phyloP scores from a whole-genome alignment of 495 filamentous ascomycete genomes.

The Parmelia sp. region DNA sequence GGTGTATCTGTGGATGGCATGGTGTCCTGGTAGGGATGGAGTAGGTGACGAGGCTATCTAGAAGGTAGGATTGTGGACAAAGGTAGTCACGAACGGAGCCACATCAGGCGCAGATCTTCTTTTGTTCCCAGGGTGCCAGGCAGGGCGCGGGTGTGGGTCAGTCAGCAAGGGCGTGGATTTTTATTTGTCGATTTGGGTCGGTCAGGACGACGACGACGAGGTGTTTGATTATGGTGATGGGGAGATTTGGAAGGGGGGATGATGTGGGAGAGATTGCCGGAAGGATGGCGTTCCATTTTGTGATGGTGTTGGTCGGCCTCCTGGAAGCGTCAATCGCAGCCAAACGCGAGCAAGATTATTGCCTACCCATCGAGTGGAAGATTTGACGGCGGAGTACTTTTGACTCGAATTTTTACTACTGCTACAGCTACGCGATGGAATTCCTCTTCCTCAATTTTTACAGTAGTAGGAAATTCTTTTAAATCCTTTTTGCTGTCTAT shows the following conservation, averaged over 20 bases:
- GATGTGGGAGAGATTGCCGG: conserved; percentile 18
- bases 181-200: conserved; percentile 4
- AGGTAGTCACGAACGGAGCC: conserved; percentile 12
- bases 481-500: not conserved
- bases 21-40: not conserved
- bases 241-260: conserved; percentile 11
- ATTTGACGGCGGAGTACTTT: conserved; percentile 8
- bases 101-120: conserved; percentile 19
- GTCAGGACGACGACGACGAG: conserved; percentile 12
- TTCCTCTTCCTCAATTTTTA: no score
- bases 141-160: conserved; percentile 9
- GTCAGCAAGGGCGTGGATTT: conserved; percentile 12
- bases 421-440: not conserved
- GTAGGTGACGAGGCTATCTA: conserved; percentile 14
- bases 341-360: conserved; percentile 12
- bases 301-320: conserved; percentile 18
- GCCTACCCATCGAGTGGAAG: conserved; percentile 2
- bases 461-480: no score
- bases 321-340: conserved; percentile 17
- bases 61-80: not conserved
- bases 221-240: conserved; percentile 2
- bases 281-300: conserved; percentile 17
- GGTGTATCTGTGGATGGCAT: conserved; percentile 3
- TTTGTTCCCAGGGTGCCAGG: conserved; percentile 11
- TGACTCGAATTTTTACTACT: not conserved